Conservation (phyloP, 495 filamentous ascomycete genomes). For the Penicillium odoratum region DNA sequence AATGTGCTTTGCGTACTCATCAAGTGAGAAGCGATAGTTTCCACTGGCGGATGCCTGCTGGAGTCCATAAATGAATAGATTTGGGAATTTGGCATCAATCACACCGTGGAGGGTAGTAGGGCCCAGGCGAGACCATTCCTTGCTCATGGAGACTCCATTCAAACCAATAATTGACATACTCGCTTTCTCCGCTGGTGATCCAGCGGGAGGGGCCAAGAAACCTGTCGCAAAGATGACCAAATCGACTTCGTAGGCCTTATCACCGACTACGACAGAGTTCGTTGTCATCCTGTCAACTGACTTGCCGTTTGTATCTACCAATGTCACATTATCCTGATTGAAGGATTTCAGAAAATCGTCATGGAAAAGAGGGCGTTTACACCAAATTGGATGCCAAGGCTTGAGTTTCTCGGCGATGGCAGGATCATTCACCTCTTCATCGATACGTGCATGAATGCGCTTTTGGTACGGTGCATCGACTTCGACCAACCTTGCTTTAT, state of each 20-base stretch:
- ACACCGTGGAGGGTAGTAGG: constrained; percentile 49
- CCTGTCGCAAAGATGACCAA: constrained; percentile 39
- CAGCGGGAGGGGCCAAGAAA: constrained; percentile 32
- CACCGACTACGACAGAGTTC: constrained; percentile 26
- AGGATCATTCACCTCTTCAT: constrained; percentile 14
- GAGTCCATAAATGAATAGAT: constrained; percentile 48
- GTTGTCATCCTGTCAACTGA: constrained; percentile 23
- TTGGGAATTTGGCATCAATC: constrained; percentile 48
- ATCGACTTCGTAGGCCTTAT: constrained; percentile 37
- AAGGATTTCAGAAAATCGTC: constrained; percentile 35
- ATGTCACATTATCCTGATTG: constrained; percentile 26
- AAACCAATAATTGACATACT: constrained; percentile 43
- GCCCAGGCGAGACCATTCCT: constrained; percentile 40
- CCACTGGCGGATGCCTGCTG: constrained; percentile 36
- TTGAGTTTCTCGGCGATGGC: constrained; percentile 27
- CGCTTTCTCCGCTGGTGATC: constrained; percentile 37
- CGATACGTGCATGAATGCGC: constrained; percentile 5
- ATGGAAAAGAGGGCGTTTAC: constrained; percentile 35
- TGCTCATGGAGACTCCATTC: constrained; percentile 38
- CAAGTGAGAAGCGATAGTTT: constrained; percentile 44
- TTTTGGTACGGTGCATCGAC: constrained; percentile 7
- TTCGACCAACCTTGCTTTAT: not conserved
- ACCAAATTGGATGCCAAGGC: constrained; percentile 33
- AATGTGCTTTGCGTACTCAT: constrained; percentile 37
- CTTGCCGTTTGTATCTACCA: constrained; percentile 34